A percentile compares a stretch with the other conserved stretches of the same genome.
Evolutionary conservation across 352 stramenopile genomes (phyloP).

Genomic region (Thalassiosira oceanica): DNA sequence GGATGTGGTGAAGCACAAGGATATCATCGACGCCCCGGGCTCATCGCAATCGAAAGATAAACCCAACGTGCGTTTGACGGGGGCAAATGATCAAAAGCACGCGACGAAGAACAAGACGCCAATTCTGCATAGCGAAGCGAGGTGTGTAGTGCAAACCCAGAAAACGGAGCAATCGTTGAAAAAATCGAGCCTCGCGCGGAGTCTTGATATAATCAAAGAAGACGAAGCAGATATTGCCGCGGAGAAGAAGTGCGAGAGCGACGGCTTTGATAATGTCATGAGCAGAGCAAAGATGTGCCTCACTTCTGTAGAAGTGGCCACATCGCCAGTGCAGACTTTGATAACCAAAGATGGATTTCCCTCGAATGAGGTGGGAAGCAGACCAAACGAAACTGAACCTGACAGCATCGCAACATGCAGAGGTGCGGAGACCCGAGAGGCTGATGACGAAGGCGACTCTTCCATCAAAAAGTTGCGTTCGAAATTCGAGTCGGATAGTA

Average conservation of each 20-base stretch:
- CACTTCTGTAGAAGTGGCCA: background rate
- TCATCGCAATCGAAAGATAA: background rate
- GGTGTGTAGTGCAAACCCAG: no score
- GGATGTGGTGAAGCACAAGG: conserved; percentile 2
- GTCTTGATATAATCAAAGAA: conserved; percentile 11
- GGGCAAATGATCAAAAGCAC: background rate
- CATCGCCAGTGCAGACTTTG: background rate
- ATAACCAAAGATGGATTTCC: background rate
- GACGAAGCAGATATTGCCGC: conserved; percentile 3
- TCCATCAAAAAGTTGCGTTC: conserved; percentile 20
- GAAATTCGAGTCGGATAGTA: conserved; percentile 9
- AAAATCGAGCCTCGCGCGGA: background rate
- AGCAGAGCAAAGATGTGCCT: conserved; percentile 14
- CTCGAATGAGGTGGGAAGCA: background rate
- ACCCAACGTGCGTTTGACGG: background rate
- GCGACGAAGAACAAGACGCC: background rate
- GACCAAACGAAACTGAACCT: no score
- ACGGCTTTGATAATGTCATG: conserved; percentile 10
- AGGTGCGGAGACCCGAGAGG: background rate
- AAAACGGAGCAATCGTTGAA: background rate
- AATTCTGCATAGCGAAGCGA: no score
- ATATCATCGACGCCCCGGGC: background rate
- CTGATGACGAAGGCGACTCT: background rate
- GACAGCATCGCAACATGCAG: background rate
- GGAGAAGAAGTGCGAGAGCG: background rate